phyloP scores from a whole-genome alignment of 1,284 basidiomycete genomes.

The Microbotryum saponariae region DNA sequence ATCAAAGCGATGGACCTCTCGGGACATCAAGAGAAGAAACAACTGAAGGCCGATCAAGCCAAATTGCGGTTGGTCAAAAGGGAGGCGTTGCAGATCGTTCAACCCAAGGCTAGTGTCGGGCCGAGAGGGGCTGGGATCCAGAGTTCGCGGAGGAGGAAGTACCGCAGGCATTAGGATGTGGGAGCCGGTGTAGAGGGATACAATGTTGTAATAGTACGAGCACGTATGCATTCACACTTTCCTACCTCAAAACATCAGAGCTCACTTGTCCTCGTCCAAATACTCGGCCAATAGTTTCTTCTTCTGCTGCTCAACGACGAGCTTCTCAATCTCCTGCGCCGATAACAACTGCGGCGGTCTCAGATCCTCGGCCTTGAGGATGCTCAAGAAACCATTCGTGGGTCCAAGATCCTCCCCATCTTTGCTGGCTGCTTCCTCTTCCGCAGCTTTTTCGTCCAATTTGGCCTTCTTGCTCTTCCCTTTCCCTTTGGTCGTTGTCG shows the following conservation, averaged over 20 bases:
- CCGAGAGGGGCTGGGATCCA: no score
- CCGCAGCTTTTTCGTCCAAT: constrained; percentile 24
- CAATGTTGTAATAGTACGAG: no score
- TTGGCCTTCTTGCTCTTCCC: constrained; percentile 22
- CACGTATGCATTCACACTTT: no score
- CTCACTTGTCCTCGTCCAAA: constrained; percentile 23
- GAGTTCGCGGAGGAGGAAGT: no score
- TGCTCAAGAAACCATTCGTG: constrained; percentile 53
- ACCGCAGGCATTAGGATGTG: no score
- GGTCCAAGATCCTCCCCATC: constrained; percentile 12
- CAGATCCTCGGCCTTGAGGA: constrained; percentile 64
- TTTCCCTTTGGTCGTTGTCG: constrained; percentile 6
- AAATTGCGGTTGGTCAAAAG: constrained; percentile 26
- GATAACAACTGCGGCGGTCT: constrained; percentile 66
- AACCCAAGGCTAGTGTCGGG: no score
- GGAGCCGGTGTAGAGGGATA: no score
- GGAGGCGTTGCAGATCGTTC: no score
- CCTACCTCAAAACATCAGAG: background rate
- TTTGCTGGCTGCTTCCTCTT: constrained; percentile 12
- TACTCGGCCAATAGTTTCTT: constrained; percentile 75
- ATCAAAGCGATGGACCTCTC: constrained; percentile 18
- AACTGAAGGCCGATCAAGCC: constrained; percentile 21
- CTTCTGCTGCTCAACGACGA: constrained; percentile 71
- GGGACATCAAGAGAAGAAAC: constrained; percentile 33
- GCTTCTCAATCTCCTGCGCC: constrained; percentile 67